Evolutionary conservation across 2,329 filamentous ascomycete genomes (phyloP).

Genomic region (Aureobasidium pullulans): DNA sequence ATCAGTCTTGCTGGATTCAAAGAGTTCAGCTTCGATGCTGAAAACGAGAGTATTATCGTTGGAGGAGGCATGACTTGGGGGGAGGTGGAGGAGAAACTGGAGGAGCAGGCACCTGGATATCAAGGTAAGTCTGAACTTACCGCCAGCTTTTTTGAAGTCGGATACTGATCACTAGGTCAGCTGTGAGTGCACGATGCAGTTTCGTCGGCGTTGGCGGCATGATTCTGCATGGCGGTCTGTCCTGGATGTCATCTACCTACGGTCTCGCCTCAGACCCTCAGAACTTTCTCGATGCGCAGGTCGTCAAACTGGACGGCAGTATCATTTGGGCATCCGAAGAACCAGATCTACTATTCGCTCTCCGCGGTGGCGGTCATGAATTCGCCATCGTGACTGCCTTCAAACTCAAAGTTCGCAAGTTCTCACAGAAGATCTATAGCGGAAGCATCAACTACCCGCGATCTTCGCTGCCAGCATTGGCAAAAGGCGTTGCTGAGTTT

Average conservation of each 20-base stretch:
- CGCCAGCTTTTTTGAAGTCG: background rate
- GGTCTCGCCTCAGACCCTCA: conserved; percentile 33
- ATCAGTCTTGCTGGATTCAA: conserved; percentile 33
- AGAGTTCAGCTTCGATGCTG: conserved; percentile 28
- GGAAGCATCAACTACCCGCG: background rate
- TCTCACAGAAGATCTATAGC: background rate
- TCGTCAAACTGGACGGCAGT: conserved; percentile 32
- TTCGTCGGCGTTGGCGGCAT: conserved; percentile 35
- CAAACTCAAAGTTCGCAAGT: background rate
- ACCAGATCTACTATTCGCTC: conserved; percentile 35
- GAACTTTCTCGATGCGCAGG: conserved; percentile 34
- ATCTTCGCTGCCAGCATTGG: background rate
- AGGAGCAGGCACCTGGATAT: conserved; percentile 28
- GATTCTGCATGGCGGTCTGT: conserved; percentile 32
- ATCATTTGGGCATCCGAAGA: conserved; percentile 33
- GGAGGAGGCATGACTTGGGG: conserved; percentile 33
- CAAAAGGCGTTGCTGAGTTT: background rate
- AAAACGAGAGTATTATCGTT: conserved; percentile 26
- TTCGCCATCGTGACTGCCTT: background rate
- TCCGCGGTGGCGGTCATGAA: conserved; percentile 30
- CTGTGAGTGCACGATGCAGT: conserved; percentile 30
- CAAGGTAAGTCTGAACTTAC: conserved; percentile 18
- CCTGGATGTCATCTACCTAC: conserved; percentile 33
- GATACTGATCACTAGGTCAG: background rate
- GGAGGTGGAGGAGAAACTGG: conserved; percentile 31